Base-by-base conservation (phyloP, 495 filamentous ascomycete genomes). In the Rusavskia elegans region DNA sequence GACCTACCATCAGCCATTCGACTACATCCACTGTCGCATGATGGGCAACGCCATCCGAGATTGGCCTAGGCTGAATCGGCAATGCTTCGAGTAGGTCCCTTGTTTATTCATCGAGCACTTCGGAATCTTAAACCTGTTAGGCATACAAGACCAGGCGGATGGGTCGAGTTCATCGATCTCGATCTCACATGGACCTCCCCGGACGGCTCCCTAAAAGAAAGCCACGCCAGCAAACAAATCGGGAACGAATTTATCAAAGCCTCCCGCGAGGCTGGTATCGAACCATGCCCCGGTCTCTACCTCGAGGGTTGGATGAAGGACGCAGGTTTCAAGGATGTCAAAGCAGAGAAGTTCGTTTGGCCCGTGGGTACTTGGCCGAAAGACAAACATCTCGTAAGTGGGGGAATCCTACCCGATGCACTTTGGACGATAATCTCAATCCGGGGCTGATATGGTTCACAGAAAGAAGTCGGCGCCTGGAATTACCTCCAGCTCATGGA, bases 21-120 rank as follows among this genome's bases (percentile, higher is more conserved):
- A 83, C 64, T 84, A 70, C 59, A 73, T 85, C 52, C 80, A 83
- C 55, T 71, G 68, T 17, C 77, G 81, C 10, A 70, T 75, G 50
- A 66, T 84, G 55, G 71, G 72, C 21, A 74, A 72, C 2, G 69
- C 67, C 45, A 75, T 88, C 48, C 66, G 67, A 16, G 71, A 87
- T 64, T 81, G 79, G 69, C 71, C 75, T 37, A 63, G 59, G 20
- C 61, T 85, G 3, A 66, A 82, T 45, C 49, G 54, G 16, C 70
- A 75, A 48, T 64, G 64, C 21, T 72, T 66, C 48, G 61, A 71
- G 53, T 67, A 50, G 25, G 59, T 52, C 29, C 37, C 38, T 46
- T 14, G 10, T 14, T 13, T 23, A n/a, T 19, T 14, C 20, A 13
- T 8, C 9, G 19, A 21, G 25, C 17, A 23, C n/a, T 42, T 11